Evolutionary conservation across 805 yeast species (phyloP), one percentile per base, ranked within the genome.

Genomic region (Hagleromyces aurorensis): DNA sequence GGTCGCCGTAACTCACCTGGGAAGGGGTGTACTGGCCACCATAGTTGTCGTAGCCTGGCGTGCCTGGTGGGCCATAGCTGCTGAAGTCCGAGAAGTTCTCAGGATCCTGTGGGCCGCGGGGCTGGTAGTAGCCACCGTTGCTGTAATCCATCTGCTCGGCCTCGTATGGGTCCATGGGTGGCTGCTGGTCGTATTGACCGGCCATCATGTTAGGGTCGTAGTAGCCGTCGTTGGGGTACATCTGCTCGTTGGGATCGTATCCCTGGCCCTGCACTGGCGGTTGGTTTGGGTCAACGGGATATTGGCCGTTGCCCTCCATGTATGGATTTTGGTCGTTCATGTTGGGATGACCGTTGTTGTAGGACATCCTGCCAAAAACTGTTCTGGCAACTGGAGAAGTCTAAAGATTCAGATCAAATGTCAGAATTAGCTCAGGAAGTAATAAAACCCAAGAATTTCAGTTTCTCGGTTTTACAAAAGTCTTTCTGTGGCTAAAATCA

Each of bases 11-110:
- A 50, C 84, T 75, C 78, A 80, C 75, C 57, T 82, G 91, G 4
- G 94, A 83, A 15, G 93, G 87, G 25, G 91, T 78, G 54, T 78
- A 77, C 46, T 76, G 83, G 20, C 80, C 72, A 19, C 65, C 82
- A 27, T 48, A 77, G 16, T 40, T 37, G 16, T 43, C 49, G 23
- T 48, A 83, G 42, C 81, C 85, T 16, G 78, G 72, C 24, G 65
- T 64, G 19, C 63, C 64, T 33, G 69, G 70, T 14, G 65, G 64
- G 19, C 69, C 70, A 37, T 83, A 83, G 44, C 74, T 72, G 35
- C 75, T 65, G 46, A 76, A 76, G 50, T 76, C 84, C 14, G 79
- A 71, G 35, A 76, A 76, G 34, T 77, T 78, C 50, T 75, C 82
- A 7, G 71, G 72, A 42, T 69, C 74, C 29, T 58, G 58, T 25